Percentiles rank a stretch among this genome's conserved stretches.
Evolutionary conservation across 306 rosid genomes (phyloP).

Genomic region (Mimosa bimucronata): DNA sequence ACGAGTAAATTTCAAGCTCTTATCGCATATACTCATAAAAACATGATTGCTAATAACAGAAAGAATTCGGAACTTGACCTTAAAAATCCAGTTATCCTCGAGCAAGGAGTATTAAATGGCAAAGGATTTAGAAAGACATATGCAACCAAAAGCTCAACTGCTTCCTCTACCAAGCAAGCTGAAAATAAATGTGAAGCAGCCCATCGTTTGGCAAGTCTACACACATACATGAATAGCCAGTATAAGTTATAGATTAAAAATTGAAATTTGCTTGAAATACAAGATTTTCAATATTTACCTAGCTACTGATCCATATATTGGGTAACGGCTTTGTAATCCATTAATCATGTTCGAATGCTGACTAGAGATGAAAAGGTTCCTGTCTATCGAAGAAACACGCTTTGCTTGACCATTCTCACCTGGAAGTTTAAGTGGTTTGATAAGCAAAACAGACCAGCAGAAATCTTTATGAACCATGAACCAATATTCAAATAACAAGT

Average conservation of each 20-base stretch:
- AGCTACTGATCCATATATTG: constrained; percentile 79
- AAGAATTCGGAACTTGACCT: constrained; percentile 57
- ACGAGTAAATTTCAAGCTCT: not conserved
- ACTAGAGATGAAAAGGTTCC: constrained; percentile 64
- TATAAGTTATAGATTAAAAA: constrained; percentile 36
- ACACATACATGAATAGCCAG: constrained; percentile 31
- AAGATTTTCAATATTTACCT: constrained; percentile 58
- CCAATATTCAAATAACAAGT: constrained; percentile 29
- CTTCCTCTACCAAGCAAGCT: constrained; percentile 89
- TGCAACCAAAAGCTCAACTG: constrained; percentile 87
- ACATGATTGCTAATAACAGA: constrained; percentile 11
- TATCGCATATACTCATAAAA: constrained; percentile 20
- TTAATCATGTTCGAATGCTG: constrained; percentile 94
- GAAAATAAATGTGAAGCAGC: constrained; percentile 91
- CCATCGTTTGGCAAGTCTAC: constrained; percentile 97
- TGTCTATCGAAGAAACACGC: constrained; percentile 65
- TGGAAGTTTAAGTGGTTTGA: constrained; percentile 45
- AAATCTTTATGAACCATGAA: constrained; percentile 32
- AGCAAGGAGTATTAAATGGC: constrained; percentile 78
- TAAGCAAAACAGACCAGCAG: constrained; percentile 35
- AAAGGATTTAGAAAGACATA: constrained; percentile 78
- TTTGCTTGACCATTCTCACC: constrained; percentile 60
- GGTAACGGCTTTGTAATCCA: constrained; percentile 79
- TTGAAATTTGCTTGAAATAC: constrained; percentile 18
- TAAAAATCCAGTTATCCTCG: constrained; percentile 85